Evolutionary conservation across 768 basidiomycete genomes (phyloP).

Genomic region (Termitomyces sp.): DNA sequence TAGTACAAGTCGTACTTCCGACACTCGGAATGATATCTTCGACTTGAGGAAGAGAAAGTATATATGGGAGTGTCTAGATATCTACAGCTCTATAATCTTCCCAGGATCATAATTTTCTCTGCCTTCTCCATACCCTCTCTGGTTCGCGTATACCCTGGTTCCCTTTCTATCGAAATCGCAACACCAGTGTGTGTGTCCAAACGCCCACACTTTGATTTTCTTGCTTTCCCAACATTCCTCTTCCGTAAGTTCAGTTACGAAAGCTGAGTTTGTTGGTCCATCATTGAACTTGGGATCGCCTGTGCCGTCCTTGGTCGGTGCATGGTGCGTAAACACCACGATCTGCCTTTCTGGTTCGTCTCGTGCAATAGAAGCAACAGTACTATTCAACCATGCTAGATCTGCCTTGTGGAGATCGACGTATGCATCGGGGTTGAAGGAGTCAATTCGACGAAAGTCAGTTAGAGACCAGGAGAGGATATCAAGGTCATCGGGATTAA

Average conservation of each 20-base stretch:
- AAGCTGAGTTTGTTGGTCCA: constrained; percentile 21
- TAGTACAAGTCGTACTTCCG: too few species aligned
- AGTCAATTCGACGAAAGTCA: constrained; percentile 27
- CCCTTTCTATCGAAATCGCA: constrained; percentile 29
- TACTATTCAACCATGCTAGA: constrained; percentile 24
- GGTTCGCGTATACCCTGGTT: constrained; percentile 30
- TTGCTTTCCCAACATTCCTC: constrained; percentile 18
- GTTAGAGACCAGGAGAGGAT: constrained; percentile 20
- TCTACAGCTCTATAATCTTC: constrained; percentile 1
- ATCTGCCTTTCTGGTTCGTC: constrained; percentile 23
- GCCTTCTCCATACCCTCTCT: constrained; percentile 19
- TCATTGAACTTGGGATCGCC: constrained; percentile 23
- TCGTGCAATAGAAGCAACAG: constrained; percentile 16
- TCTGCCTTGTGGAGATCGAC: constrained; percentile 20
- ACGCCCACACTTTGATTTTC: constrained; percentile 30
- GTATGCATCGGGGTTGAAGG: constrained; percentile 13
- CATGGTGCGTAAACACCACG: constrained; percentile 34
- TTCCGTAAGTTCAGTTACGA: constrained; percentile 24
- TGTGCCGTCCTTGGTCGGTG: constrained; percentile 29
- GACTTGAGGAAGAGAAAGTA: not conserved
- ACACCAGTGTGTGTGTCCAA: constrained; percentile 35
- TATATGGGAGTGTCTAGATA: not conserved
- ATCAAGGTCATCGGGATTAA: constrained; percentile 21
- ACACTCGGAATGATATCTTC: not conserved
- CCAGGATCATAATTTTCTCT: not conserved